Evolutionary conservation across 371 early-diverging fungal species (phyloP), one percentile per base, ranked within the genome.

Genomic region (Rhizopus arrhizus): DNA sequence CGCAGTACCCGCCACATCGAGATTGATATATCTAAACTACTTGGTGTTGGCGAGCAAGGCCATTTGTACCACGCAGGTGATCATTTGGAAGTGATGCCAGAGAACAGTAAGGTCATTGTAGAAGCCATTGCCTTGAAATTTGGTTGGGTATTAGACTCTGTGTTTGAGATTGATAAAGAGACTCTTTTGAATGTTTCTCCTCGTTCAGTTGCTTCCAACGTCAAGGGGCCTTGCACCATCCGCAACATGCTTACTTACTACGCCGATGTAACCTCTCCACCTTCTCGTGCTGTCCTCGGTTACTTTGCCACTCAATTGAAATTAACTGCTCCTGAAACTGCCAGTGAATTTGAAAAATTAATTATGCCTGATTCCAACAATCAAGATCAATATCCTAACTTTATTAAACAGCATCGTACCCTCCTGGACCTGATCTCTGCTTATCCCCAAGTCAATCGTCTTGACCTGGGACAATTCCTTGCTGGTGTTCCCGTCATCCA

Each of bases 41-140:
- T 50, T 1, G 61, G 72, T 9, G 34, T 71, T 28, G 63, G 62
- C 33, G 70, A 65, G 3, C 57, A 71, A 9, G 66, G 64, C 16
- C 32, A 55, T 16, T 45, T 63, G 13, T 85, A 81, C 42, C 48
- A 69, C 32, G 73, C 85, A 10, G 85, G 84, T 59, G 85, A 85
- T 56, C 85, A 85, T 56, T 64, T 85, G 12, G 85, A 84, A 61
- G 68, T 85, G 0, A 71, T 73, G 61, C 83, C 85, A 6, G 71
- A 75, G 40, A 82, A 85, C 42, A 71, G 69, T 43, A 36, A 59
- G 0, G 51, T 53, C 5, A 28, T 66, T 5, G 82, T 83, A 0
- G 76, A 82, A 34, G 65, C 75, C 8, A 62, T 81, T 63, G 82
- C 81, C 9, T 58, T 78, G 38, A 69, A 58, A 13, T 73, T 82